Evolutionary conservation across 2,329 filamentous ascomycete genomes (phyloP).

Genomic region (Cercospora zeae-maydis): DNA sequence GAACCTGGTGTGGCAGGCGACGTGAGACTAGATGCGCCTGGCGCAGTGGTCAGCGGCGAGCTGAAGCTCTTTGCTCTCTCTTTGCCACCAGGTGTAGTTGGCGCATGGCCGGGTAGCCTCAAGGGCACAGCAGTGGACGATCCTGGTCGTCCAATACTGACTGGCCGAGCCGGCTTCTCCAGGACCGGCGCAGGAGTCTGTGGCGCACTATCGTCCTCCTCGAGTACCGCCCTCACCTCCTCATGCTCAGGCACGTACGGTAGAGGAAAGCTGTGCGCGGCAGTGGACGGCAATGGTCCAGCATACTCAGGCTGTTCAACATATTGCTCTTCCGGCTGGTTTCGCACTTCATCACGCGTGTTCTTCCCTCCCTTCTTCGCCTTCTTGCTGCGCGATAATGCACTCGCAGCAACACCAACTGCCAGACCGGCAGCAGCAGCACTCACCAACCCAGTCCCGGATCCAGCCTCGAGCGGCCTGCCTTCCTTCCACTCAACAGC

Average conservation of each 20-base stretch:
- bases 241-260: background rate
- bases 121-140: conserved; percentile 38
- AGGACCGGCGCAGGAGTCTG: conserved; percentile 6
- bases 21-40: background rate
- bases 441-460: conserved; percentile 27
- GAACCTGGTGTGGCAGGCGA: conserved; percentile 25
- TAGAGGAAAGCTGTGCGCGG: conserved; percentile 7
- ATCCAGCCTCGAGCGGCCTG: conserved; percentile 33
- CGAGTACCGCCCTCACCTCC: background rate
- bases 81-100: conserved; percentile 25
- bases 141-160: conserved; percentile 14
- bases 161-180: conserved; percentile 8
- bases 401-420: conserved; percentile 8
- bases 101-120: conserved; percentile 34
- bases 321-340: background rate
- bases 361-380: background rate
- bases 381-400: conserved; percentile 7
- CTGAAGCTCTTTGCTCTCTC: conserved; percentile 30
- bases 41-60: conserved; percentile 16
- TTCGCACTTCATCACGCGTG: background rate
- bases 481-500: conserved; percentile 34
- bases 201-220: background rate
- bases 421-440: conserved; percentile 14
- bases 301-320: background rate
- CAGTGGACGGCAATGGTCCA: conserved; percentile 3